Evolutionary conservation across 192 early-diverging fungal species (phyloP).

Genomic region (Linnemannia exigua): DNA sequence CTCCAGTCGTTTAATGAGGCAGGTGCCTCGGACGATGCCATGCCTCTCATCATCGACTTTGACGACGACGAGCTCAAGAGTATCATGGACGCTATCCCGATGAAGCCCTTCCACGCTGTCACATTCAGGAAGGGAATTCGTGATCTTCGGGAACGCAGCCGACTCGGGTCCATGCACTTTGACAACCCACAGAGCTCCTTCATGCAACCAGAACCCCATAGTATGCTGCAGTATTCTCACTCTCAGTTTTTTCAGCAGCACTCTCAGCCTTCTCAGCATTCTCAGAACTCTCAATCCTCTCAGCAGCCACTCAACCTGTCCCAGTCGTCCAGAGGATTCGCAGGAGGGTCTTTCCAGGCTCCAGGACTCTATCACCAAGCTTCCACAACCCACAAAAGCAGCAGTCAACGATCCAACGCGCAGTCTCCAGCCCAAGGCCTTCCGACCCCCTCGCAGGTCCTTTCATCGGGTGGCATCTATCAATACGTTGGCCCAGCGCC

Average conservation of each 20-base stretch:
- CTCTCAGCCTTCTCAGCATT: conserved; percentile 34
- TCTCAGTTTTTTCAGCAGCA: conserved; percentile 52
- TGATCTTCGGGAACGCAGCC: conserved; percentile 52
- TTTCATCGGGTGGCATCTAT: conserved; percentile 30
- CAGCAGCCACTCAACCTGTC: conserved; percentile 32
- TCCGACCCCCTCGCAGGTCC: conserved; percentile 44
- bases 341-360: background rate
- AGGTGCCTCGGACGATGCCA: conserved; percentile 63
- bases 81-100: conserved; percentile 58
- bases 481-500: conserved; percentile 29
- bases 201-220: conserved; percentile 42
- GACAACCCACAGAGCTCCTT: conserved; percentile 34
- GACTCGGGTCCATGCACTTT: conserved; percentile 46
- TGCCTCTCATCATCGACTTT: conserved; percentile 63
- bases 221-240: conserved; percentile 32
- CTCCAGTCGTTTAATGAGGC: conserved; percentile 59
- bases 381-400: conserved; percentile 14
- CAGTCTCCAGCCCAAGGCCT: conserved; percentile 9
- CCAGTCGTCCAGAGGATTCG: conserved; percentile 22
- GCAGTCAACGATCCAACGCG: background rate
- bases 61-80: conserved; percentile 67
- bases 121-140: conserved; percentile 65
- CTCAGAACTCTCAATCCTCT: conserved; percentile 41
- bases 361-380: conserved; percentile 40
- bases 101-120: conserved; percentile 69